A percentile compares a stretch with the other conserved stretches of the same genome.
Evolutionary conservation across 352 stramenopile genomes (phyloP).

Genomic region (Globisporangium rhizosaccharum): DNA sequence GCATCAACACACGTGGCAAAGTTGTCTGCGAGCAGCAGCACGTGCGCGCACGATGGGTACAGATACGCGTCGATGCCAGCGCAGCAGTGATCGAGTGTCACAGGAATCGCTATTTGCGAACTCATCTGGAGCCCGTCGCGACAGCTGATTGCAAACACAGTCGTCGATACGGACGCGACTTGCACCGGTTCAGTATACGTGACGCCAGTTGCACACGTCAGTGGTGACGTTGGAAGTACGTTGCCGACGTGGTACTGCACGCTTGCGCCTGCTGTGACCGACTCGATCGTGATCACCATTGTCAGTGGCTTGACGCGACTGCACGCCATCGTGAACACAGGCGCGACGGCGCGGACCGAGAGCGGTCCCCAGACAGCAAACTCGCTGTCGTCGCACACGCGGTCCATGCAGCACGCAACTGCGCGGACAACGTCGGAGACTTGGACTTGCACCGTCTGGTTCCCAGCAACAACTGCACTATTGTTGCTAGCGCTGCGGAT

Average conservation of each 20-base stretch:
- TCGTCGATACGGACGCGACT: constrained; percentile 19
- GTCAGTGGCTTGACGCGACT: constrained; percentile 30
- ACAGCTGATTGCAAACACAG: constrained; percentile 47
- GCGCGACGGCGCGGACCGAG: constrained; percentile 20
- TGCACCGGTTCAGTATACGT: constrained; percentile 28
- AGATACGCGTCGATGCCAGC: constrained; percentile 36
- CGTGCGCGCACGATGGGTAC: constrained; percentile 30
- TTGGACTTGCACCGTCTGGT: constrained; percentile 18
- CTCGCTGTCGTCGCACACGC: constrained; percentile 22
- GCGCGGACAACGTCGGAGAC: constrained; percentile 43
- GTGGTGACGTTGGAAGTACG: background rate
- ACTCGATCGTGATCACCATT: constrained; percentile 17
- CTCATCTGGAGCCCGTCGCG: constrained; percentile 40
- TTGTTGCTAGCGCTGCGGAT: background rate
- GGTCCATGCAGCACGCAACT: constrained; percentile 41
- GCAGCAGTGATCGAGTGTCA: constrained; percentile 47
- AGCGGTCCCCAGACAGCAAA: constrained; percentile 26
- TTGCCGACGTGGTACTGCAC: constrained; percentile 18
- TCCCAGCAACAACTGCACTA: constrained; percentile 6
- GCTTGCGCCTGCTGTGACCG: constrained; percentile 22
- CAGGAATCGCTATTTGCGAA: constrained; percentile 21
- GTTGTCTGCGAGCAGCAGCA: constrained; percentile 52
- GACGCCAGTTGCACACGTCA: constrained; percentile 24
- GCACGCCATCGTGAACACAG: constrained; percentile 24
- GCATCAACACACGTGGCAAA: constrained; percentile 37